Percentiles rank a stretch among this genome's conserved stretches.
phyloP scores from a whole-genome alignment of 2,329 filamentous ascomycete genomes.

The Pseudogymnoascus sp. region DNA sequence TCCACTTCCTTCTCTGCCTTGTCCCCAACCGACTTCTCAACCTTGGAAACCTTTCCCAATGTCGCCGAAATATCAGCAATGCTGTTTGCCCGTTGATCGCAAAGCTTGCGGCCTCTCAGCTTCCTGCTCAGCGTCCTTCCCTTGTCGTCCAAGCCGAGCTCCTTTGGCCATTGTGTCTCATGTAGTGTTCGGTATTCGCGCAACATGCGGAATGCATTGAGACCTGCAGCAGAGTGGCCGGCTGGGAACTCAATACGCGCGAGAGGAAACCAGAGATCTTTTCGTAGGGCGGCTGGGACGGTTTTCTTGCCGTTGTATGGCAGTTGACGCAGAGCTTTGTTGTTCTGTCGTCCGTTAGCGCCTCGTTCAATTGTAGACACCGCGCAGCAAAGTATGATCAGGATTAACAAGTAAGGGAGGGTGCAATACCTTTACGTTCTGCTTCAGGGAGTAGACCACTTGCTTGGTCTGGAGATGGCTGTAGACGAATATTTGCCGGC shows the following conservation, averaged over 20 bases:
- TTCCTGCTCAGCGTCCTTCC: conserved; percentile 16
- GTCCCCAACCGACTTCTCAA: conserved; percentile 8
- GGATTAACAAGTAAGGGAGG: not conserved
- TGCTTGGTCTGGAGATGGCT: conserved; percentile 34
- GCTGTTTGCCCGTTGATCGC: conserved; percentile 53
- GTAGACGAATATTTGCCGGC: conserved; percentile 33
- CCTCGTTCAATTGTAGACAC: not conserved
- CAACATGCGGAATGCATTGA: conserved; percentile 54
- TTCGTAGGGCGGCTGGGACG: conserved; percentile 54
- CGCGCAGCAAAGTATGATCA: not conserved
- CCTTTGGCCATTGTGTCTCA: conserved; percentile 52
- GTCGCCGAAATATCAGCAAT: conserved; percentile 59
- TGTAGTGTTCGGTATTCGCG: conserved; percentile 58
- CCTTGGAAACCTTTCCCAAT: conserved; percentile 28
- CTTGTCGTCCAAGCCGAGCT: conserved; percentile 31
- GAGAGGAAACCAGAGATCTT: conserved; percentile 60
- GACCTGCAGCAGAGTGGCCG: conserved; percentile 44
- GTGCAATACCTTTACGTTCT: conserved; percentile 28
- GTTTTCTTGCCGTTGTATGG: conserved; percentile 63
- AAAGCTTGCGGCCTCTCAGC: conserved; percentile 46
- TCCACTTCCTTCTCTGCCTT: conserved; percentile 10
- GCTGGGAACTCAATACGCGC: conserved; percentile 51
- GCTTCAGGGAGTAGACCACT: conserved; percentile 34
- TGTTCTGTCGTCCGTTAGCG: conserved; percentile 27
- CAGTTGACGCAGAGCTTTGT: conserved; percentile 48